Percentiles rank a stretch among this genome's conserved stretches.
These are phyloP conservation scores for Suillus fuscotomentosus DNA, from an alignment of 768 basidiomycete genomes.

Conservation along the genomic window DNA sequence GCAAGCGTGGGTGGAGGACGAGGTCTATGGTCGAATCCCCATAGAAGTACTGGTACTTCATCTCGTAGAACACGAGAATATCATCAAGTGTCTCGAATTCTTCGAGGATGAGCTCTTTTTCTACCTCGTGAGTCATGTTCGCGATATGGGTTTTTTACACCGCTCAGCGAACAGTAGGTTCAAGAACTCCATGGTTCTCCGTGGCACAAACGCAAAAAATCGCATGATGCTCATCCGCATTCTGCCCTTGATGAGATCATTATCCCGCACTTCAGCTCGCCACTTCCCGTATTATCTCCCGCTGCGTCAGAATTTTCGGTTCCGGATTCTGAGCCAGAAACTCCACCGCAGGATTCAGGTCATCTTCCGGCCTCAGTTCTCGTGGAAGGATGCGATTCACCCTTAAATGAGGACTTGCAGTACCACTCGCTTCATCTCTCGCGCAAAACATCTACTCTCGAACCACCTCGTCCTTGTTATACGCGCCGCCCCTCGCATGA, in stretches of 20 bases:
- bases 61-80: slow-evolving; percentile 72
- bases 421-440: slow-evolving; percentile 5
- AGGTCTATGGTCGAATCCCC: slow-evolving; percentile 62
- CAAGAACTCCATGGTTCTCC: slow-evolving; percentile 93
- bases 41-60: slow-evolving; percentile 79
- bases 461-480: slow-evolving; percentile 40
- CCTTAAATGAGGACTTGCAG: slow-evolving; percentile 5
- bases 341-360: slow-evolving; percentile 37
- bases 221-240: slow-evolving; percentile 21
- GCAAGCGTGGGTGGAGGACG: slow-evolving; percentile 55
- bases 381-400: slow-evolving; percentile 15
- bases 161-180: slow-evolving; percentile 45
- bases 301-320: slow-evolving; percentile 50
- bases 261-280: slow-evolving; percentile 29
- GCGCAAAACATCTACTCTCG: slow-evolving; percentile 12
- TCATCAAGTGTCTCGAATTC: slow-evolving; percentile 80
- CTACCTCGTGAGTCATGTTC: slow-evolving; percentile 65
- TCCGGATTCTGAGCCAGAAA: slow-evolving; percentile 40
- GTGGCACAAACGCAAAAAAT: slow-evolving; percentile 58
- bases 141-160: not conserved
- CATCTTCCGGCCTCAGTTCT: slow-evolving; percentile 20
- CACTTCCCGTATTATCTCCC: slow-evolving; percentile 56
- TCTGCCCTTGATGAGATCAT: slow-evolving; percentile 22
- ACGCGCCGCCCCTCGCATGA: slow-evolving; percentile 83
- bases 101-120: slow-evolving; percentile 85